These are phyloP conservation scores for Phytophthora pisi DNA, from an alignment of 352 stramenopile genomes.

Conservation along the genomic window DNA sequence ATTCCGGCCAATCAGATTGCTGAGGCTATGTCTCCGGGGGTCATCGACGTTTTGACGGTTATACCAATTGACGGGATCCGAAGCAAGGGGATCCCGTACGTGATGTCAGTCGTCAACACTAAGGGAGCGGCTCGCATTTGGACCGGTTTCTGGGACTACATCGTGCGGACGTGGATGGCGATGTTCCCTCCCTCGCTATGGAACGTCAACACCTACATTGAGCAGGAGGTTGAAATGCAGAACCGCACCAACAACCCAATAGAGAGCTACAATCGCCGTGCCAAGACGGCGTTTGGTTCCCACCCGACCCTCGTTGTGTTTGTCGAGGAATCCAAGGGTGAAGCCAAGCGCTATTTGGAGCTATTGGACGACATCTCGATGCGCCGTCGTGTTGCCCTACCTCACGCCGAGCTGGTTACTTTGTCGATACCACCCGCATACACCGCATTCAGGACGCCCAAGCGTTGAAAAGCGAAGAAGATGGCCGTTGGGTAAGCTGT, in stretches of 20 bases:
- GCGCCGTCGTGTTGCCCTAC: background rate
- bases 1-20: slow-evolving; percentile 7
- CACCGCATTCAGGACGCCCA: background rate
- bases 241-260: slow-evolving; percentile 19
- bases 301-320: slow-evolving; percentile 1
- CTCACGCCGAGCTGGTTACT: background rate
- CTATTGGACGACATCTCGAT: background rate
- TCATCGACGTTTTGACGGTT: slow-evolving; percentile 15
- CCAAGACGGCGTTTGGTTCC: background rate
- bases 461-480: background rate
- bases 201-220: slow-evolving; percentile 8
- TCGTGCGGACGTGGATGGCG: slow-evolving; percentile 3
- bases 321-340: slow-evolving; percentile 2
- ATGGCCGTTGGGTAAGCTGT: too few relatives aligned
- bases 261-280: slow-evolving; percentile 9
- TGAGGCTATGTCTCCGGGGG: background rate
- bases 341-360: background rate
- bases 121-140: background rate
- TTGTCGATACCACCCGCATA: background rate
- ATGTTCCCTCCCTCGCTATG: background rate
- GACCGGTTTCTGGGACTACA: slow-evolving; percentile 1
- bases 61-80: slow-evolving; percentile 7
- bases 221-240: background rate
- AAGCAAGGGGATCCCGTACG: slow-evolving; percentile 7
- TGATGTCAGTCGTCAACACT: background rate